Base-by-base conservation (phyloP, 306 rosid species). In the Alnus rubra region DNA sequence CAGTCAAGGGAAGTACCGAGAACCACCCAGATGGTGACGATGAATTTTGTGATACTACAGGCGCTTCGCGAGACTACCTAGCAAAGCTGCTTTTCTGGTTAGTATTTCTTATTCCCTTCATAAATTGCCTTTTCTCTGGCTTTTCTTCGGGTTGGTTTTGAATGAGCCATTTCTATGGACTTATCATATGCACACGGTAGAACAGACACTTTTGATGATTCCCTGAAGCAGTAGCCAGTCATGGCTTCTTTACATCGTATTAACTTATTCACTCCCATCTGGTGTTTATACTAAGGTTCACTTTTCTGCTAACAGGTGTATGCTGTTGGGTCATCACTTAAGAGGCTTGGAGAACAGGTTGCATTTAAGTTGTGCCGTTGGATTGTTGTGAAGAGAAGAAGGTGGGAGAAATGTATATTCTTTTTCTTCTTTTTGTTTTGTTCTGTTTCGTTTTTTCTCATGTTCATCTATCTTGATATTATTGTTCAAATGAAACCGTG, bases 51-150 rank as follows among this genome's bases (percentile, higher is more conserved):
- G 84, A 87, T 54, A 76, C 84, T 35, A 69, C 88, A 62, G 90
- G 80, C 81, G 86, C 94, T 78, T 90, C 97, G 15, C 96, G 99
- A 1, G 99, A 96, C 85, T 90, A 93, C 88, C 94, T 96, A 54
- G 99, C 99, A 12, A 96, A 91, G 88, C 85, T 96, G 74, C 97
- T 96, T 88, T 96, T 93, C 92, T 96, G 99, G 99, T 96, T 64
- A 88, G 96, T 82, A 68, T 59, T 74, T 73, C 30, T 45, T 77
- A 30, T 56, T 28, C 30, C 60, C 83, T 82, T 74, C 53, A 13
- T 68, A 73, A 70, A 12, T 23, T 70, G 47, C 23, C 30, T 37
- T 50, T 62, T 47, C 23, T 75, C 52, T 14, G 75, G 28, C 35
- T 2, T 58, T 19, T 72, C 8, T 59, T 18, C 18, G 52, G 7